Conservation (phyloP, 352 stramenopile genomes). For the Phytophthora capsici region DNA sequence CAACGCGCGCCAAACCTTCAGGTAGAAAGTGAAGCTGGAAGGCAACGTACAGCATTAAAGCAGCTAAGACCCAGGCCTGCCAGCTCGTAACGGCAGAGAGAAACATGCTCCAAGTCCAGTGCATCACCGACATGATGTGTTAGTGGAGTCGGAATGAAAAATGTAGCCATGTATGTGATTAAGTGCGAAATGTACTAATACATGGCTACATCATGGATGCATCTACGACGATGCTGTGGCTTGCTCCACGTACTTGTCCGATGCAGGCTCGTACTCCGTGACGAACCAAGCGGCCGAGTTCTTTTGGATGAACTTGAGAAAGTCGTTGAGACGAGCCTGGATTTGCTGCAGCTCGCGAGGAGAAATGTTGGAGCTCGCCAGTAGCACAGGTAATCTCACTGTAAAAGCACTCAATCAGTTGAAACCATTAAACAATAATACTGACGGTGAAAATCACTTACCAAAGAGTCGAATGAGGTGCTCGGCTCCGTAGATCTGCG, state of each 20-base stretch:
- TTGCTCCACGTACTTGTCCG: conserved; percentile 64
- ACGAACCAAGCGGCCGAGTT: conserved; percentile 75
- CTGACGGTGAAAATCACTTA: conserved; percentile 34
- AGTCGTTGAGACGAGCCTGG: conserved; percentile 79
- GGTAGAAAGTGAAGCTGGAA: conserved; percentile 94
- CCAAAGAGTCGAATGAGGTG: conserved; percentile 92
- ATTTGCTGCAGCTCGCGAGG: conserved; percentile 69
- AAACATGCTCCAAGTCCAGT: conserved; percentile 26
- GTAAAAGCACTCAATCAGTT: conserved; percentile 3
- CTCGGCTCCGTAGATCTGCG: conserved; percentile 93
- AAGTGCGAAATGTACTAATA: conserved; percentile 15
- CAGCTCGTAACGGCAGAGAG: conserved; percentile 29
- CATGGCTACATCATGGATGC: conserved; percentile 15
- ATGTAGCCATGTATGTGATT: conserved; percentile 3
- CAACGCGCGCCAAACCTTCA: conserved; percentile 70
- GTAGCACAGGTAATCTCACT: conserved; percentile 85
- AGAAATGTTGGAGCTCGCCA: conserved; percentile 65
- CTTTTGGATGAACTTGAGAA: conserved; percentile 86
- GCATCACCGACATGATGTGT: conserved; percentile 11
- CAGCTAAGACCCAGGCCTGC: conserved; percentile 27
- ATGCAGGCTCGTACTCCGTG: conserved; percentile 65
- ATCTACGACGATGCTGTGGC: conserved; percentile 25
- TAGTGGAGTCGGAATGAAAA: no score
- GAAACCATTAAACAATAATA: not conserved
- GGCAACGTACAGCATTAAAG: conserved; percentile 60